These are phyloP conservation scores for Claviceps pazoutovae DNA, from an alignment of 2,329 filamentous ascomycete genomes.

Conservation along the genomic window DNA sequence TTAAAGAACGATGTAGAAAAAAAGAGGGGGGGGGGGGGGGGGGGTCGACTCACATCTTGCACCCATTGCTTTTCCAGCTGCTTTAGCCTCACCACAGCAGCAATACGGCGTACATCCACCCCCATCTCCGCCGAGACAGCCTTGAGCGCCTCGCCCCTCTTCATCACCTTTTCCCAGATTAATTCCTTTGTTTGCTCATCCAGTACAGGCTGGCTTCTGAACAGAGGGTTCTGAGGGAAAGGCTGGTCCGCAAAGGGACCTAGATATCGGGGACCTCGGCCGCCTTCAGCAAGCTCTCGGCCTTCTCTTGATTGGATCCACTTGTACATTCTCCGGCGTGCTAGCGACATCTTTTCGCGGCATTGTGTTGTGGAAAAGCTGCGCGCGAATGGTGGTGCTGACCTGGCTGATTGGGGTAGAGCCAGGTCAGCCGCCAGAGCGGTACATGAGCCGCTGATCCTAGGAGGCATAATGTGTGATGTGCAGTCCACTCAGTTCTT, in stretches of 20 bases:
- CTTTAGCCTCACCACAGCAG: conserved; percentile 73
- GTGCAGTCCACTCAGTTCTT: background rate
- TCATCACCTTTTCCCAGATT: conserved; percentile 56
- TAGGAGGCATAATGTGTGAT: conserved; percentile 4
- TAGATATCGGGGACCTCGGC: conserved; percentile 23
- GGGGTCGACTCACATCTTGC: conserved; percentile 52
- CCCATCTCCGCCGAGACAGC: conserved; percentile 63
- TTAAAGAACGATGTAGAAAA: background rate
- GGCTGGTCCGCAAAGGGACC: conserved; percentile 33
- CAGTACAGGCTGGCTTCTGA: conserved; percentile 58
- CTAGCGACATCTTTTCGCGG: conserved; percentile 22
- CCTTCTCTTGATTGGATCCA: conserved; percentile 22
- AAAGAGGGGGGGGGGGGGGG: conserved; percentile 2
- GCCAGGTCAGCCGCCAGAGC: conserved; percentile 12
- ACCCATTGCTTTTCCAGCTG: conserved; percentile 71
- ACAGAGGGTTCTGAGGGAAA: conserved; percentile 62
- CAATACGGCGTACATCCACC: conserved; percentile 72
- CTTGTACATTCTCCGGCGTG: conserved; percentile 23
- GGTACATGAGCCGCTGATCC: conserved; percentile 15
- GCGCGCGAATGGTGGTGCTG: conserved; percentile 11
- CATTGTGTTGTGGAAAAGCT: conserved; percentile 27
- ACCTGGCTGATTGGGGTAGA: conserved; percentile 1
- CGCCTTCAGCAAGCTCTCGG: conserved; percentile 12
- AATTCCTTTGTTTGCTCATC: conserved; percentile 58
- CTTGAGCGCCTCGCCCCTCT: conserved; percentile 54